Conservation (phyloP, 495 filamentous ascomycete genomes). For the Neurospora sp. region DNA sequence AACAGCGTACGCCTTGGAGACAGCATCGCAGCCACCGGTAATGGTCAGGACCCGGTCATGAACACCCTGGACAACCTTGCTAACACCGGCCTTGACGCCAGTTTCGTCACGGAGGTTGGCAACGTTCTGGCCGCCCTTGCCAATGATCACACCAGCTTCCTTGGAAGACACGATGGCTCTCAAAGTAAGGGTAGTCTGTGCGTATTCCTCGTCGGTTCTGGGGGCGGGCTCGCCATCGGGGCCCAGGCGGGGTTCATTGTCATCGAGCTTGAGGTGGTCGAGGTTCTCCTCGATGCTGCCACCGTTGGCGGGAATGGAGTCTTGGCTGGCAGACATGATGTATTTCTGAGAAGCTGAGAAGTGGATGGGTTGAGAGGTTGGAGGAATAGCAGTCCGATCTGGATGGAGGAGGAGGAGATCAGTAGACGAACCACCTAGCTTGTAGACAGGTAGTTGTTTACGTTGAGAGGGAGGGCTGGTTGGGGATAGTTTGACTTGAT, state of each 20-base stretch:
- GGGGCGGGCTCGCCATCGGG: constrained; percentile 61
- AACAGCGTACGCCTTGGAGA: constrained; percentile 84
- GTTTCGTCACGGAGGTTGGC: constrained; percentile 95
- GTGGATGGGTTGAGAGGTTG: neutral
- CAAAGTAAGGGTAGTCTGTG: constrained; percentile 77
- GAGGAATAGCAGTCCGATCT: neutral
- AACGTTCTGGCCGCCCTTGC: constrained; percentile 96
- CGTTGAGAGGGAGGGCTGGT: neutral
- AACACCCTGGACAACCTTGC: constrained; percentile 95
- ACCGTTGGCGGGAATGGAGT: constrained; percentile 29
- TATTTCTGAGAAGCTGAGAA: constrained; percentile 3
- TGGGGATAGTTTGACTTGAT: neutral
- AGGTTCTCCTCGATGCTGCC: constrained; percentile 40
- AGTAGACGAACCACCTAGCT: neutral
- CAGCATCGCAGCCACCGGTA: constrained; percentile 73
- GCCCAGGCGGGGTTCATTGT: constrained; percentile 47
- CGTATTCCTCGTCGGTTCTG: constrained; percentile 94
- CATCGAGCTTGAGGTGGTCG: constrained; percentile 36
- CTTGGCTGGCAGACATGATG: constrained; percentile 41
- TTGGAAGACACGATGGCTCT: constrained; percentile 97
- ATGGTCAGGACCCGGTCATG: constrained; percentile 95
- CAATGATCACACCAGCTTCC: constrained; percentile 96
- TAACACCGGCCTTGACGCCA: constrained; percentile 93
- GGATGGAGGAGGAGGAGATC: neutral
- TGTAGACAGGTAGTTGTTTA: neutral